Evolutionary conservation across 2,329 filamentous ascomycete species (phyloP).

Genomic region (Salinomyces thailandicus): DNA sequence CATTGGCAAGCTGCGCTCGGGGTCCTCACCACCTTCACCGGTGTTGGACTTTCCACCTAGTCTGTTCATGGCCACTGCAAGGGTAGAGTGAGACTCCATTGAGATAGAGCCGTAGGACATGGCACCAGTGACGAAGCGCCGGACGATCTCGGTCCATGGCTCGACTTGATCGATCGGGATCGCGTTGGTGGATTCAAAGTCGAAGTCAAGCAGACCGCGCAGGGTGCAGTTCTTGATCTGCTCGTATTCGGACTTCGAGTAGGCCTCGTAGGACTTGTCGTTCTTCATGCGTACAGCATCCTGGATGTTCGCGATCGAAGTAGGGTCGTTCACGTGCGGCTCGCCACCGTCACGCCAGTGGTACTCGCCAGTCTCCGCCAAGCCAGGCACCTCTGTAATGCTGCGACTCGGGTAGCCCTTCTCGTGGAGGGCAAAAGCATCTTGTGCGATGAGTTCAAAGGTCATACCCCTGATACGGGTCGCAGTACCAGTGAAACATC

Average conservation of each 20-base stretch:
- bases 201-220: conserved; percentile 88
- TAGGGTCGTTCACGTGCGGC: conserved; percentile 87
- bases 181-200: conserved; percentile 74
- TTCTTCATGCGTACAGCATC: conserved; percentile 95
- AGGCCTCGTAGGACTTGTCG: conserved; percentile 96
- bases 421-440: conserved; percentile 90
- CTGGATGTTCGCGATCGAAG: conserved; percentile 91
- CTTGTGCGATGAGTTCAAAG: conserved; percentile 85
- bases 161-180: conserved; percentile 95
- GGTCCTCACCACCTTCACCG: conserved; percentile 91
- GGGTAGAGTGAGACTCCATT: conserved; percentile 93
- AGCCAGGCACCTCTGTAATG: conserved; percentile 65
- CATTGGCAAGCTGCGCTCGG: conserved; percentile 75
- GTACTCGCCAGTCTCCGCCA: conserved; percentile 90
- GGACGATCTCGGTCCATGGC: conserved; percentile 95
- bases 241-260: conserved; percentile 86
- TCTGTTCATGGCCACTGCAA: conserved; percentile 94
- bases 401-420: conserved; percentile 76
- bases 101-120: conserved; percentile 99
- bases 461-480: conserved; percentile 91
- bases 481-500: conserved; percentile 88
- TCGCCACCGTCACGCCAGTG: conserved; percentile 97
- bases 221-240: conserved; percentile 95
- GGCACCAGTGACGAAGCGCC: conserved; percentile 89
- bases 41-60: conserved; percentile 96